A percentile compares a stretch with the other conserved stretches of the same genome.
Evolutionary conservation across 2,329 filamentous ascomycete species (phyloP).

Genomic region (Phaeosphaeria sp.): DNA sequence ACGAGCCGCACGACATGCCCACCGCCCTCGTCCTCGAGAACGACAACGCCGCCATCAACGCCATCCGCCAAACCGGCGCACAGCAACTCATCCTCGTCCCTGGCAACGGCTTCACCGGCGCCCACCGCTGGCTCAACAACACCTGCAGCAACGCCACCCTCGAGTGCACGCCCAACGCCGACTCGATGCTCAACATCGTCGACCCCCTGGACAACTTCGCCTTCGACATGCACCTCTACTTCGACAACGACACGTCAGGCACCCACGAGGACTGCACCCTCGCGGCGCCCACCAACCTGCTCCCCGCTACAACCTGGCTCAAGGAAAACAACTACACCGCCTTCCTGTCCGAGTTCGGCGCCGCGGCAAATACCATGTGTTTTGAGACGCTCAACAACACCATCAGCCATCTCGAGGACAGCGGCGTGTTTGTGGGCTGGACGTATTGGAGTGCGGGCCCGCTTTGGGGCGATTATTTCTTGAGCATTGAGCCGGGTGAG

Average conservation of each 20-base stretch:
- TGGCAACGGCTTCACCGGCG: slow-evolving; percentile 59
- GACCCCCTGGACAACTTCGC: slow-evolving; percentile 58
- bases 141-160: slow-evolving; percentile 21
- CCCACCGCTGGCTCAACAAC: slow-evolving; percentile 54
- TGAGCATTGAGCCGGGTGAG: slow-evolving; percentile 26
- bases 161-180: slow-evolving; percentile 48
- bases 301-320: slow-evolving; percentile 55
- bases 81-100: slow-evolving; percentile 58
- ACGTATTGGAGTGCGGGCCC: slow-evolving; percentile 60
- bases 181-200: slow-evolving; percentile 49
- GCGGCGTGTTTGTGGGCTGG: slow-evolving; percentile 56
- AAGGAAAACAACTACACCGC: slow-evolving; percentile 55
- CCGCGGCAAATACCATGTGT: slow-evolving; percentile 51
- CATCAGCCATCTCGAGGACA: slow-evolving; percentile 45
- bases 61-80: slow-evolving; percentile 53
- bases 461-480: slow-evolving; percentile 52
- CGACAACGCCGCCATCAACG: slow-evolving; percentile 56
- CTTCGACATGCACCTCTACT: slow-evolving; percentile 60
- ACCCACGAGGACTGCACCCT: slow-evolving; percentile 54
- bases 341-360: slow-evolving; percentile 60
- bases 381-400: slow-evolving; percentile 54
- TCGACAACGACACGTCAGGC: slow-evolving; percentile 59
- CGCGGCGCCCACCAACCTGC: slow-evolving; percentile 51
- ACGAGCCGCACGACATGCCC: slow-evolving; percentile 60
- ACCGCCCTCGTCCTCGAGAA: slow-evolving; percentile 55